Base-by-base conservation (phyloP, 2,329 filamentous ascomycete genomes). In the Immersiporthe knoxdaviesiana region DNA sequence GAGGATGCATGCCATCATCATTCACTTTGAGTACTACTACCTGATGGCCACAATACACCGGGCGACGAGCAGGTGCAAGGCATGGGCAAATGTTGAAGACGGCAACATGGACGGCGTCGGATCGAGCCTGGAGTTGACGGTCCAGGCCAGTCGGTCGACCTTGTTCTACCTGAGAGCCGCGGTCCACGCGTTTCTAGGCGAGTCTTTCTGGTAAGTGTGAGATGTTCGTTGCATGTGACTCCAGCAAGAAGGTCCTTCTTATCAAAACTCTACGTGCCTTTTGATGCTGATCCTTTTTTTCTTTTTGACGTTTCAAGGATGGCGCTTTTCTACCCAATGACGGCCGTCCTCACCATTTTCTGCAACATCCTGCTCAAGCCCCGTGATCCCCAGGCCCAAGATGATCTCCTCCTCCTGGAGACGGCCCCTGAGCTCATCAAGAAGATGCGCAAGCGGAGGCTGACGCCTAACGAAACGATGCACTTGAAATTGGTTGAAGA, bases 311-410 rank as follows among this genome's bases (percentile, higher is more conserved):
- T 27, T 44, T 16, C 59, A 88, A 88, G 86, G 85, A 76, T 82
- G n/a, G 75, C 87, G 3, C 78, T 87, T 2, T 88, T 87, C 72
- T 88, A 88, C 67, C 86, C 86, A 1, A 82, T 86, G 67, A 83
- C 84, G 0, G 86, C 86, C 1, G 77, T 87, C 18, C 78, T 88
- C 66, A 81, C 81, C 1, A 78, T 89, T 0, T 89, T 88, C 73
- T 86, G 84, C 77, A 86, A 84, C 69, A 81, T 88, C 39, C 76
- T 89, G 0, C 77, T 80, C 30, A 79, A 84, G 39, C 86, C 87
- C 0, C 76, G 81, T 0, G 77, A 83, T 35, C 76, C 80, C 0
- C 76, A 81, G 35, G 80, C 84, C 0, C 73, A 77, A 1, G 75
- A 79, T 3, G 86, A 88, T 67, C 73, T 87, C 5, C 79, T 80